These are phyloP conservation scores for Sphaerulina musiva DNA, from an alignment of 2,329 filamentous ascomycete species.

Conservation along the genomic window DNA sequence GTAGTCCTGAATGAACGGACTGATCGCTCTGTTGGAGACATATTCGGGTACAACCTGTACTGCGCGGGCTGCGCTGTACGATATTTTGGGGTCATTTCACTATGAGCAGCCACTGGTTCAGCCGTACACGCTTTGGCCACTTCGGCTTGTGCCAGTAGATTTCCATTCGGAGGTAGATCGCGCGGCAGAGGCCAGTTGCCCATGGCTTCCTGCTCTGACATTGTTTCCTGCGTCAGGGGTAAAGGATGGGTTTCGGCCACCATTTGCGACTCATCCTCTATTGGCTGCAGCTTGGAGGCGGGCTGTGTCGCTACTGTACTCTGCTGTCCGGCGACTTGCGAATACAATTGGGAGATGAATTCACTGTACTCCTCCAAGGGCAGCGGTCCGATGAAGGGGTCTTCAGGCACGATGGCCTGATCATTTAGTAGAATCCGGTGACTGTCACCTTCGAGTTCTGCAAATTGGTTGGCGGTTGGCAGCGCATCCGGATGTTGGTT, in stretches of 20 bases:
- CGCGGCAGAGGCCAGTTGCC: neutral
- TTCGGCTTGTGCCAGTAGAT: too few species aligned
- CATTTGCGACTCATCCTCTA: neutral
- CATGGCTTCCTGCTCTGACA: neutral
- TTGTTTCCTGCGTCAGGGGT: too few species aligned
- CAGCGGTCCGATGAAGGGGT: neutral
- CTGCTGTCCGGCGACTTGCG: neutral
- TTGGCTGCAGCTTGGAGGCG: neutral
- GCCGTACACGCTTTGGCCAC: too few species aligned
- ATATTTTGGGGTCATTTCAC: neutral
- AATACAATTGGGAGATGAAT: neutral
- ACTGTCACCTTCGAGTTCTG: slow-evolving; percentile 12
- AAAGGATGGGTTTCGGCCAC: too few species aligned
- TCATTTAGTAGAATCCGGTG: neutral
- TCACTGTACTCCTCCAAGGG: neutral
- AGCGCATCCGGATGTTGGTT: neutral
- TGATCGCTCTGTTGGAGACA: neutral
- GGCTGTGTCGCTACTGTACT: neutral
- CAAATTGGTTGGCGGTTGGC: slow-evolving; percentile 6
- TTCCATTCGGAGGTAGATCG: too few species aligned
- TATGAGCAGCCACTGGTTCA: neutral
- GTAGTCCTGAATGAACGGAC: neutral
- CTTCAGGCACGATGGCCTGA: neutral
- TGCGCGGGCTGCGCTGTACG: neutral
- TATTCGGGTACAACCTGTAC: neutral